These are phyloP conservation scores for Scenedesmus sp. DNA, from an alignment of 163 green algal genomes.

Conservation along the genomic window DNA sequence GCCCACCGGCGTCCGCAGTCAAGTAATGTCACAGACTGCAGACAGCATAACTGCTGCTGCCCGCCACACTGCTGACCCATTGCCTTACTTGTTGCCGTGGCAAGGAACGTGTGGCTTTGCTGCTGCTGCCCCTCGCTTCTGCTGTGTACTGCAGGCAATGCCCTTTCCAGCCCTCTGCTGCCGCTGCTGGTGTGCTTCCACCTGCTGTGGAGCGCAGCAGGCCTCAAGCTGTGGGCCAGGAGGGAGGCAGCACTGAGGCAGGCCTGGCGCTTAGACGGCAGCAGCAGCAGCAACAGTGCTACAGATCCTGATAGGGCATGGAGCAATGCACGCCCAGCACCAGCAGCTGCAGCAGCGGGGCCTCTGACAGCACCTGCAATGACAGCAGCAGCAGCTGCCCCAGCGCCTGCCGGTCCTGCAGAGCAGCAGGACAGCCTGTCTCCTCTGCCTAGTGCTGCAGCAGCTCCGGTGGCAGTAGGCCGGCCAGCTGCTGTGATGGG, in stretches of 20 bases:
- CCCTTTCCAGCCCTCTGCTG: slow-evolving; percentile 7
- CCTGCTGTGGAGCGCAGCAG: slow-evolving; percentile 33
- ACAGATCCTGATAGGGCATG: neutral
- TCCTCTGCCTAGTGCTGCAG: neutral
- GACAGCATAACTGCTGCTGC: no score
- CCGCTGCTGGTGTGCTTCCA: slow-evolving; percentile 33
- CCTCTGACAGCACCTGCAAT: neutral
- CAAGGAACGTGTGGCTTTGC: neutral
- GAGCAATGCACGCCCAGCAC: neutral
- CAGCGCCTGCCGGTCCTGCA: slow-evolving; percentile 9
- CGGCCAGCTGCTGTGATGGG: neutral
- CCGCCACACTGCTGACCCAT: no score
- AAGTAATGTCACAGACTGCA: no score
- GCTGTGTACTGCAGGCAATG: neutral
- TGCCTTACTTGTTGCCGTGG: neutral
- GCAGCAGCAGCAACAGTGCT: neutral
- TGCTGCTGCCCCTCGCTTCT: neutral
- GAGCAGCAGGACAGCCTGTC: neutral
- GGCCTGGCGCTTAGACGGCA: neutral
- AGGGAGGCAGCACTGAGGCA: slow-evolving; percentile 8
- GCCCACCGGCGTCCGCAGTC: no score
- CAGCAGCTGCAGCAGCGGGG: neutral
- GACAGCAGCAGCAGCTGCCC: neutral
- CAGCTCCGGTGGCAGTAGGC: neutral
- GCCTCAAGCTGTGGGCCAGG: slow-evolving; percentile 39